Evolutionary conservation across 106 monocot genomes (phyloP), one percentile per base, ranked within the genome.

Genomic region (Agapanthus africanus): DNA sequence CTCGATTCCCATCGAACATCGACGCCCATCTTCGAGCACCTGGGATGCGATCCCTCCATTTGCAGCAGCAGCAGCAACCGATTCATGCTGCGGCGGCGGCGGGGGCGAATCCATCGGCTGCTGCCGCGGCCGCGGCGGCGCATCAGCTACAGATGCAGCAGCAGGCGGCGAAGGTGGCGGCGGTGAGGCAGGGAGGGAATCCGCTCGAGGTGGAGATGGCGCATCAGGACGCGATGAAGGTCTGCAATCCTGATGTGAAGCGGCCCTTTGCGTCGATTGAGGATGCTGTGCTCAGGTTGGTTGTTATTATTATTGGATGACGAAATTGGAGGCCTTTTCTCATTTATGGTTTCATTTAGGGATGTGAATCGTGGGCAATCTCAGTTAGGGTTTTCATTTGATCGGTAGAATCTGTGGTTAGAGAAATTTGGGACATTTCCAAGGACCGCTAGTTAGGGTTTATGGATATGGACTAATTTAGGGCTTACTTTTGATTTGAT

Each of bases 1-100:
- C 88, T 10, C 85, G 91, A 16, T 91, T 95, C 51, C 95, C 95
- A 4, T 95, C 94, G 74, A 95, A 95, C 81, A 95, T 95, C 77
- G 91, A 91, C 81, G 87, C 82, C 40, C 94, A 90, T 65, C 85
- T 80, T 50, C 94, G 88, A 1, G 59, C 91, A 11, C 94, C 87
- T 2, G 90, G 91, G 46, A 67, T 88, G 72, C 90, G 94, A 23
- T 83, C 82, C 39, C 70, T 76, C 70, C 89, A 73, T 27, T 60
- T 80, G 42, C 73, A 63, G 35, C 51, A 63, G 63, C 37, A 36
- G 37, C n/a, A 23, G 19, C 37, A 37, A 1, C 57, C 16, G 57
- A 27, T 3, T 22, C 31, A 26, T 28, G 44, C 70, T 13, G 69
- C 77, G 67, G 33, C 50, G 32, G 7, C 38, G 49, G 23, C 40